A percentile compares a stretch with the other conserved stretches of the same genome.
Evolutionary conservation across 257 asterid genomes (phyloP).

Genomic region (Solanum boliviense): DNA sequence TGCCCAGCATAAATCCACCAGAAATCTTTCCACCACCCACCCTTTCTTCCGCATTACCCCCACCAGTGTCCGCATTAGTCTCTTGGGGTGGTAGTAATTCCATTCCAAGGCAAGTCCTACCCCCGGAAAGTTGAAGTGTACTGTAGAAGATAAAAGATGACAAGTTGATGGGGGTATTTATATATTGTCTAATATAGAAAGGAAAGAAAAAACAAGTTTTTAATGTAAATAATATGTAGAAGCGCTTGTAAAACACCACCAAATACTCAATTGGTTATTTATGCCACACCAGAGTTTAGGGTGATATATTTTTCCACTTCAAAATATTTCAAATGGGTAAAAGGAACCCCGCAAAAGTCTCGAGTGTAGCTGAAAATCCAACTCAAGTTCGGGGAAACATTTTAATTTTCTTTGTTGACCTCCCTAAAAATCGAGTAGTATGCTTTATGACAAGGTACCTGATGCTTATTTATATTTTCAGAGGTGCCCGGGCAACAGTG

Average conservation of each 20-base stretch:
- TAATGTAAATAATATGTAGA: neutral
- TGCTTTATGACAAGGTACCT: neutral
- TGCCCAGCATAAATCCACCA: neutral
- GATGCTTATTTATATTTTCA: conserved; percentile 14
- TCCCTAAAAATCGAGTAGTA: neutral
- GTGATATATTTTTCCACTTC: neutral
- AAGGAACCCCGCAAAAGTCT: neutral
- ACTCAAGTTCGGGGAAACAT: neutral
- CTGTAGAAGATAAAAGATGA: neutral
- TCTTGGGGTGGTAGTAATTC: neutral
- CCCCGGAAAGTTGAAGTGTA: neutral
- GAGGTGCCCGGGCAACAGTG: conserved; percentile 93
- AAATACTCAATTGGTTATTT: neutral
- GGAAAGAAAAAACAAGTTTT: neutral
- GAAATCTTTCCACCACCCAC: neutral
- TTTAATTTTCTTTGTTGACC: neutral
- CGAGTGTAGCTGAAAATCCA: neutral
- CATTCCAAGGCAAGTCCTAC: neutral
- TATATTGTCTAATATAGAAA: neutral
- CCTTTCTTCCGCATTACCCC: neutral
- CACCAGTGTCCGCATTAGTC: neutral
- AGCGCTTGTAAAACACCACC: no score
- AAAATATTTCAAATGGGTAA: neutral
- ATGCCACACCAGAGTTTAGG: neutral
- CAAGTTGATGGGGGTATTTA: neutral